These are phyloP conservation scores for Epichloe amarillans DNA, from an alignment of 2,329 filamentous ascomycete genomes.

Conservation along the genomic window DNA sequence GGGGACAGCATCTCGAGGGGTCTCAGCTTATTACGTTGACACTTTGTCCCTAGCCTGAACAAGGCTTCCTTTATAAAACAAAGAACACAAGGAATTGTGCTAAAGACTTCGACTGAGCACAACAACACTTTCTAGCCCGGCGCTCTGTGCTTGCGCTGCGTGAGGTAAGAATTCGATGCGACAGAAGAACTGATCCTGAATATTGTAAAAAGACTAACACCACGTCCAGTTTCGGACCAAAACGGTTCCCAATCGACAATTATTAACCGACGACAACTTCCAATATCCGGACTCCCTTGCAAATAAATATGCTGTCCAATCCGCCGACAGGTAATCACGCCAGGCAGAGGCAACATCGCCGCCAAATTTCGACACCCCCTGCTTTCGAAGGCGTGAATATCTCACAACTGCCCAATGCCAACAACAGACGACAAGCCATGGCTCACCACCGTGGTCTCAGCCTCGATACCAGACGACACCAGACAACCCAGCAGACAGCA, in stretches of 20 bases:
- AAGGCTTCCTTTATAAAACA: slow-evolving; percentile 15
- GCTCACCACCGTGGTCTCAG: slow-evolving; percentile 74
- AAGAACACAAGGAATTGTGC: slow-evolving; percentile 8
- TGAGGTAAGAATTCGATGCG: slow-evolving; percentile 44
- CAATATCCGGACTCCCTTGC: slow-evolving; percentile 54
- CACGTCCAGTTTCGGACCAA: slow-evolving; percentile 28
- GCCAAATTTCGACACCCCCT: slow-evolving; percentile 76
- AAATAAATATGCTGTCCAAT: slow-evolving; percentile 67
- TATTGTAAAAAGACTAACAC: slow-evolving; percentile 3
- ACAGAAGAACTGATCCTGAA: background rate
- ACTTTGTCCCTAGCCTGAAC: slow-evolving; percentile 17
- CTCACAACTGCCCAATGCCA: slow-evolving; percentile 45
- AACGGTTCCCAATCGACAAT: slow-evolving; percentile 37
- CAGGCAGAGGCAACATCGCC: slow-evolving; percentile 47
- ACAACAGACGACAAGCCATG: slow-evolving; percentile 25
- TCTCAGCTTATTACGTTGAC: slow-evolving; percentile 10
- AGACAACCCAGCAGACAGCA: slow-evolving; percentile 17
- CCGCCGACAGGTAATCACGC: slow-evolving; percentile 58
- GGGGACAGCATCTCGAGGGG: slow-evolving; percentile 8
- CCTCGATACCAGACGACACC: slow-evolving; percentile 58
- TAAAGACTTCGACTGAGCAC: slow-evolving; percentile 35
- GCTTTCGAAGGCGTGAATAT: slow-evolving; percentile 64
- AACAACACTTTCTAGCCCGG: slow-evolving; percentile 46
- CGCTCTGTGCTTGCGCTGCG: slow-evolving; percentile 72
- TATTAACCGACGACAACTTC: slow-evolving; percentile 35